Percentiles rank a stretch among this genome's conserved stretches.
Evolutionary conservation across 1,284 basidiomycete genomes (phyloP).

Genomic region (Cutaneotrichosporon sp.): DNA sequence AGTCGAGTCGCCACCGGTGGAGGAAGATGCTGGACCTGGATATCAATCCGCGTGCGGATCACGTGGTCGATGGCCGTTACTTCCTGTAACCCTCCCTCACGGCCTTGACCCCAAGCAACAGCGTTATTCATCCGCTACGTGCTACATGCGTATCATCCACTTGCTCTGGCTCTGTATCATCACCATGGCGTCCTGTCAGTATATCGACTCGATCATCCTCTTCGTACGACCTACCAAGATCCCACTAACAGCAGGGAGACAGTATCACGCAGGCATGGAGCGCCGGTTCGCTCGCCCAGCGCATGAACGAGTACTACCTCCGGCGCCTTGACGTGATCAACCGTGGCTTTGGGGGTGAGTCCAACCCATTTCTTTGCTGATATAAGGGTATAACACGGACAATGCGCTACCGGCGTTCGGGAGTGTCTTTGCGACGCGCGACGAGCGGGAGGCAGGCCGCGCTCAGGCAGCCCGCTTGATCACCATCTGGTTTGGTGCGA

Average conservation of each 20-base stretch:
- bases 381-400: conserved; percentile 69
- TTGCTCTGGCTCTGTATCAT: not conserved
- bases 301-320: conserved; percentile 61
- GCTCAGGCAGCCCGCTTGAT: conserved; percentile 63
- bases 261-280: conserved; percentile 49
- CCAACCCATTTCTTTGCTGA: conserved; percentile 4
- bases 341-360: conserved; percentile 60
- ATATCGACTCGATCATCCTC: conserved; percentile 47
- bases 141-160: conserved; percentile 6
- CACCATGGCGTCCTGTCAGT: conserved; percentile 40
- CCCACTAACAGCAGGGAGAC: conserved; percentile 41
- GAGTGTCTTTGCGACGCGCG: conserved; percentile 63
- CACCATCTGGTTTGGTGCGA: conserved; percentile 82
- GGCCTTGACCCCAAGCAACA: not conserved
- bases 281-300: conserved; percentile 41
- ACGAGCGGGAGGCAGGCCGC: conserved; percentile 58
- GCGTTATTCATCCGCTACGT: too few relatives aligned
- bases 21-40: not conserved
- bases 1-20: not conserved
- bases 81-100: not conserved
- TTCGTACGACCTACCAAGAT: conserved; percentile 36
- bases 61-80: not conserved
- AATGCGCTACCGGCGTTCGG: conserved; percentile 72
- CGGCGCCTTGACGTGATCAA: conserved; percentile 79
- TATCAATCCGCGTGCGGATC: not conserved